A percentile compares a stretch with the other conserved stretches of the same genome.
Conservation (phyloP, 2,329 filamentous ascomycete genomes). For the Apiospora arundinis region DNA sequence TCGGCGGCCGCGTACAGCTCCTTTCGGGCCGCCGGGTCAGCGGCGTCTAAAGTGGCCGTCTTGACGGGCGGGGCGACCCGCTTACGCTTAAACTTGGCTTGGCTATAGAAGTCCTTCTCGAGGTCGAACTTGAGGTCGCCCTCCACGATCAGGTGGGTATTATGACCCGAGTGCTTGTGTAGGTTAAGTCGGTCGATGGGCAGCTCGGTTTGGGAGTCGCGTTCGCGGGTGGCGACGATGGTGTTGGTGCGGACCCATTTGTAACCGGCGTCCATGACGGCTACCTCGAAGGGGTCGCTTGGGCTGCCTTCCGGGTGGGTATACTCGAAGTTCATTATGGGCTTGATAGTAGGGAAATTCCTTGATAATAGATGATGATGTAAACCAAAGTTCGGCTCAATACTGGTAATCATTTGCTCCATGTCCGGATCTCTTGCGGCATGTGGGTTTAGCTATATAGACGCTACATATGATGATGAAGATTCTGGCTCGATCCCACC, state of each 20-base stretch:
- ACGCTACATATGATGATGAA: neutral
- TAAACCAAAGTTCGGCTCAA: neutral
- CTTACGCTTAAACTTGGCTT: neutral
- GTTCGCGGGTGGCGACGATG: neutral
- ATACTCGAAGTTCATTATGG: constrained; percentile 4
- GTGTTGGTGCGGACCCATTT: constrained; percentile 16
- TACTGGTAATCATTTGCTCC: neutral
- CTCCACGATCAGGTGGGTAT: constrained; percentile 20
- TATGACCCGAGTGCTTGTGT: constrained; percentile 14
- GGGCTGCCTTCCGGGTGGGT: neutral
- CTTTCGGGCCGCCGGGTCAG: neutral
- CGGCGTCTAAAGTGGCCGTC: neutral
- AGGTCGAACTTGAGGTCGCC: neutral
- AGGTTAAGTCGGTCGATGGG: neutral
- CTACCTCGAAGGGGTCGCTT: neutral
- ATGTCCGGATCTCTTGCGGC: neutral
- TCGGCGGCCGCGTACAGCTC: constrained; percentile 18
- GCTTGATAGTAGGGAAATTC: too few species aligned
- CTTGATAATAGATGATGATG: neutral
- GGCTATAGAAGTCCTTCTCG: neutral
- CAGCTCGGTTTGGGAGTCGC: neutral
- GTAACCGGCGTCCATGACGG: constrained; percentile 4
- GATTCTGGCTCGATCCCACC: neutral
- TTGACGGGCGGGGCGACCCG: neutral
- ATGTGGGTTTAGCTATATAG: neutral